Base-by-base conservation (phyloP, 768 basidiomycete genomes). In the Lactarius pseudohatsudake region DNA sequence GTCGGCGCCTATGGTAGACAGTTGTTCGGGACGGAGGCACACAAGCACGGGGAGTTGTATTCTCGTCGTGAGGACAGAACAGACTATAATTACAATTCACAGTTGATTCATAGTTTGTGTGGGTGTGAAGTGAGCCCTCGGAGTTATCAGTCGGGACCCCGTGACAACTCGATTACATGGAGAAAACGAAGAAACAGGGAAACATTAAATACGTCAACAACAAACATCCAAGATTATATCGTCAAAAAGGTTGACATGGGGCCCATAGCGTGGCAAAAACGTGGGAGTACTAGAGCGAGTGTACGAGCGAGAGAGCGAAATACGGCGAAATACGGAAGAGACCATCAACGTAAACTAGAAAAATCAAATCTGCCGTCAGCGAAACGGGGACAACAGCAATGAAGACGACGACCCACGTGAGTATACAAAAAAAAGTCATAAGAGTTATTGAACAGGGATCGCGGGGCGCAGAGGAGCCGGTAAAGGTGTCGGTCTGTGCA, bases 401-500 rank as follows among this genome's bases (percentile, higher is more conserved):
- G 16, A n/a, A 22, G 26, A 47, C 20, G 3, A 64, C 53, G 15
- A 64, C 66, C 58, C 58, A 67, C 66, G 38, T 67, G 62, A 64
- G 54, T 55, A 62, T 38, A 22, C 53, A 56, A 59, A 55, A 15
- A 43, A 59, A 22, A 34, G 28, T 16, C 41, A 56, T 38, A 50
- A 64, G 16, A 57, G 2, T 65, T 40, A 68, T 53, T 55, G 64
- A 50, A 65, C 64, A 50, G 67, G 64, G 8, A 66, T 57, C 55
- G 6, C 64, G 41, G 66, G 55, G 30, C 43, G 62, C 20, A 56
- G 16, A 22, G 57, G 53, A 53, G 36, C 50, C n/a, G 66, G 66
- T 13, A 58, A 50, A 16, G 62, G 66, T 30, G 62, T 59, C 30
- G 53, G 58, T 56, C 66, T 59, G 8, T 80, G 83, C 55, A 81